Evolutionary conservation across 768 basidiomycete genomes (phyloP).

Genomic region (Amanita molliuscula): DNA sequence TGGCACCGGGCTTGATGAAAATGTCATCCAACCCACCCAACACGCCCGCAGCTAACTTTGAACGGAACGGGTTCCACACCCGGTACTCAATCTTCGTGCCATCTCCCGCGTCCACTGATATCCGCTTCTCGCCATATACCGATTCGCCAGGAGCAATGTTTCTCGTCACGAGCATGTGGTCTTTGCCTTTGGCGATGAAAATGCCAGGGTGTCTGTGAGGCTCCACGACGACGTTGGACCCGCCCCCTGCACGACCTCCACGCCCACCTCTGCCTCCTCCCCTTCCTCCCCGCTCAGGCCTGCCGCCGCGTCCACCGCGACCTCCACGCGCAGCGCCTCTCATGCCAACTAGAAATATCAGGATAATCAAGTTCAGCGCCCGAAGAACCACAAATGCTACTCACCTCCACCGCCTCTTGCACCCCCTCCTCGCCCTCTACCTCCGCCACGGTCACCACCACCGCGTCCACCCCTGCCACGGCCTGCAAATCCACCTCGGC

Average conservation of each 20-base stretch:
- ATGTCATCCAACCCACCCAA: slow-evolving; percentile 92
- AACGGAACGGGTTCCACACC: slow-evolving; percentile 99
- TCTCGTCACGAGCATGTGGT: slow-evolving; percentile 93
- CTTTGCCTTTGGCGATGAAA: slow-evolving; percentile 97
- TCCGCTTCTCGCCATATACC: slow-evolving; percentile 98
- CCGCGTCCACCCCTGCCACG: slow-evolving; percentile 27
- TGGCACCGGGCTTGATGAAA: slow-evolving; percentile 86
- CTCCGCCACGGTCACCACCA: slow-evolving; percentile 26
- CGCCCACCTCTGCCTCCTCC: slow-evolving; percentile 46
- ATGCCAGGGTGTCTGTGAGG: slow-evolving; percentile 92
- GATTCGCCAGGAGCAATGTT: slow-evolving; percentile 96
- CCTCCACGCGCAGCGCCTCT: slow-evolving; percentile 32
- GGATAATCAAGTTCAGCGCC: slow-evolving; percentile 7
- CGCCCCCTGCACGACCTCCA: slow-evolving; percentile 65
- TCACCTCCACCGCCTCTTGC: slow-evolving; percentile 23
- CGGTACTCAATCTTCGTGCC: slow-evolving; percentile 92
- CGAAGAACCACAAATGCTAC: background rate
- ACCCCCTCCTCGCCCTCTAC: slow-evolving; percentile 32
- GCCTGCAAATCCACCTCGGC: slow-evolving; percentile 39
- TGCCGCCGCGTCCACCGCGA: slow-evolving; percentile 28
- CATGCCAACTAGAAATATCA: slow-evolving; percentile 24
- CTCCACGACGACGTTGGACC: slow-evolving; percentile 84
- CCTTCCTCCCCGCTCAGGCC: slow-evolving; percentile 34
- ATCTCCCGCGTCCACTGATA: slow-evolving; percentile 72
- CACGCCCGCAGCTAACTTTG: slow-evolving; percentile 94